phyloP scores from a whole-genome alignment of 2,329 filamentous ascomycete genomes.

The Xylaria sp. region DNA sequence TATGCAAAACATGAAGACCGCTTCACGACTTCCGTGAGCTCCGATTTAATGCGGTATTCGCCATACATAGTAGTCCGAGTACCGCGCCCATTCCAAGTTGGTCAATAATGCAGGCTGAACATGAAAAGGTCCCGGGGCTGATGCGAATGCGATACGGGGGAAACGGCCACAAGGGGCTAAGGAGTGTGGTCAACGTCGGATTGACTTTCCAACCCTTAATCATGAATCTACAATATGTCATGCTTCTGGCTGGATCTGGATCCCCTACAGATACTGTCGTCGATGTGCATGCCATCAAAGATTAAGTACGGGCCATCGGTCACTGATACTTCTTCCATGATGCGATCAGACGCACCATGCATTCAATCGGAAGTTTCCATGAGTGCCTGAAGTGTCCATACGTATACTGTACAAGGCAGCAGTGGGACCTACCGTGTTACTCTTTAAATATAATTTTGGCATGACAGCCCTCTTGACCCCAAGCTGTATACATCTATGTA shows the following conservation, averaged over 20 bases:
- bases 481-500: too few relatives aligned
- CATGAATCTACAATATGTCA: neutral
- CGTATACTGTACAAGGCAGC: neutral
- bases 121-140: neutral
- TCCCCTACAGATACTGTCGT: neutral
- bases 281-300: neutral
- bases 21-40: constrained; percentile 1
- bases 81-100: neutral
- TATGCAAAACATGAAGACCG: neutral
- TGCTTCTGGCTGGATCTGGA: too few relatives aligned
- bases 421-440: neutral
- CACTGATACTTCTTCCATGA: neutral
- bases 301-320: too few relatives aligned
- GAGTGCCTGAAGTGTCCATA: neutral
- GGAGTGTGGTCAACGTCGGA: neutral
- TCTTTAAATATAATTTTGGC: too few relatives aligned
- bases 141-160: neutral
- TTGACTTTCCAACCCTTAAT: neutral
- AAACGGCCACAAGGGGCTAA: constrained; percentile 3
- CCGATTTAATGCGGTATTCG: neutral
- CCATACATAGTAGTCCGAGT: neutral
- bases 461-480: too few relatives aligned
- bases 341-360: neutral
- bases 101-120: neutral
- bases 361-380: neutral